A percentile compares a stretch with the other conserved stretches of the same genome.
Conservation (phyloP, 306 rosid species). For the Trifolium repens region DNA sequence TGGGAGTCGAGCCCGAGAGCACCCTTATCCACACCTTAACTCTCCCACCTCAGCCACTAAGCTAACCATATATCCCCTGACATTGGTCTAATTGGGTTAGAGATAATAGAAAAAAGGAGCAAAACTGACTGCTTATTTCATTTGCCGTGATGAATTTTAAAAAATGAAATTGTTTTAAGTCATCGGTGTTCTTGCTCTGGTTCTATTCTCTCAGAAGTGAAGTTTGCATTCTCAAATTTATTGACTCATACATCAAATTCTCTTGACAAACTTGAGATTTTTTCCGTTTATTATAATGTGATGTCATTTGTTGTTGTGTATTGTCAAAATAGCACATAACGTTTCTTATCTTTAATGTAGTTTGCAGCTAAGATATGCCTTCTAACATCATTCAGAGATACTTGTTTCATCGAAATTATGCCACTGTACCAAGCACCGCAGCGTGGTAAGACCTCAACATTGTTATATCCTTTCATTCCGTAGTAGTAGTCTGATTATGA, state of each 20-base stretch:
- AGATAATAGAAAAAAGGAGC: background rate
- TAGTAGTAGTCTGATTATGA: background rate
- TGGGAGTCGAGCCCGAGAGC: too few species aligned
- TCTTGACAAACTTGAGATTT: background rate
- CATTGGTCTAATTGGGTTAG: background rate
- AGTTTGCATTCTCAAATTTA: slow-evolving; percentile 6
- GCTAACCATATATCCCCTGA: background rate
- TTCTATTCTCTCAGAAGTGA: slow-evolving; percentile 6
- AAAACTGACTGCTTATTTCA: background rate
- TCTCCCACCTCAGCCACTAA: too few species aligned
- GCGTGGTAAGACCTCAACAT: slow-evolving; percentile 57
- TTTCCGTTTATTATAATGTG: background rate
- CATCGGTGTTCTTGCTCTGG: background rate
- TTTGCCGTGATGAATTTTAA: background rate
- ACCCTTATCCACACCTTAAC: too few species aligned
- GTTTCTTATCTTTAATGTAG: slow-evolving; percentile 47
- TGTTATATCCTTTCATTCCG: background rate
- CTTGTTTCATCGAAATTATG: slow-evolving; percentile 80
- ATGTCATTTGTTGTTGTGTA: slow-evolving; percentile 26
- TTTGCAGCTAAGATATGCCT: slow-evolving; percentile 89
- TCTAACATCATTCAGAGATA: slow-evolving; percentile 86
- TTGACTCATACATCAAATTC: slow-evolving; percentile 12
- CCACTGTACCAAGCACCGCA: slow-evolving; percentile 67
- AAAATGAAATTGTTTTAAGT: background rate
- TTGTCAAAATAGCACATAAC: slow-evolving; percentile 2